Conservation (phyloP, 208 protist genomes). For the Naegleria lovaniensis region DNA sequence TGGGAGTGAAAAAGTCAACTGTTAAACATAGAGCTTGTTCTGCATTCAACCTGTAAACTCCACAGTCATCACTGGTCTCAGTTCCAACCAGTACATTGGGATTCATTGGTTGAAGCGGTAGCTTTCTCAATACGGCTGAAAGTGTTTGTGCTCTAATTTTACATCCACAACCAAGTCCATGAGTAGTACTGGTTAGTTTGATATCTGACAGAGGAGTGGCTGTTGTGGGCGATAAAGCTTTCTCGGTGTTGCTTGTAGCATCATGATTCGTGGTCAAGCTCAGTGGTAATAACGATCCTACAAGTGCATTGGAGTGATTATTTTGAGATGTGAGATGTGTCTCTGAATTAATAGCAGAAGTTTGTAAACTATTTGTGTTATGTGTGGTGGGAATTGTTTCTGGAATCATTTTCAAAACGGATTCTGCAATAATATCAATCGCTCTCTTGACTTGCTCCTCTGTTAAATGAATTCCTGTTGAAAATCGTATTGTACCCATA, state of each 20-base stretch:
- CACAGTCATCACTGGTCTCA: constrained; percentile 45
- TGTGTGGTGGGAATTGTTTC: neutral
- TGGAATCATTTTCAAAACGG: neutral
- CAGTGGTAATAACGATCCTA: too few relatives aligned
- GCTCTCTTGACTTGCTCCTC: constrained; percentile 31
- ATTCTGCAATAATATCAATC: constrained; percentile 5
- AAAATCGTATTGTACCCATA: constrained; percentile 40
- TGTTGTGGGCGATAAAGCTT: too few relatives aligned
- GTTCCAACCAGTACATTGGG: constrained; percentile 46
- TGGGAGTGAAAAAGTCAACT: constrained; percentile 62
- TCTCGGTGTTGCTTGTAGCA: too few relatives aligned
- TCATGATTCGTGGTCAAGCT: too few relatives aligned
- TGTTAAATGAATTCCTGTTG: constrained; percentile 30
- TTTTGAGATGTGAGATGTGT: too few relatives aligned
- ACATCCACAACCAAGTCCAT: constrained; percentile 45
- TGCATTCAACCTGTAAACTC: constrained; percentile 37
- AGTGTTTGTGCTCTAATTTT: constrained; percentile 42
- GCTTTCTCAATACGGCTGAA: constrained; percentile 26
- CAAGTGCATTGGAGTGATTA: too few relatives aligned
- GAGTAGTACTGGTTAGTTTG: constrained; percentile 32
- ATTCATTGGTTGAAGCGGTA: constrained; percentile 25
- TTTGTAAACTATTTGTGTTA: too few relatives aligned
- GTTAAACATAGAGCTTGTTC: constrained; percentile 46
- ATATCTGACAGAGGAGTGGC: constrained; percentile 3
- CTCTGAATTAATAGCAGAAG: too few relatives aligned